Evolutionary conservation across 495 filamentous ascomycete species (phyloP).

Genomic region (Xylaria sp.): DNA sequence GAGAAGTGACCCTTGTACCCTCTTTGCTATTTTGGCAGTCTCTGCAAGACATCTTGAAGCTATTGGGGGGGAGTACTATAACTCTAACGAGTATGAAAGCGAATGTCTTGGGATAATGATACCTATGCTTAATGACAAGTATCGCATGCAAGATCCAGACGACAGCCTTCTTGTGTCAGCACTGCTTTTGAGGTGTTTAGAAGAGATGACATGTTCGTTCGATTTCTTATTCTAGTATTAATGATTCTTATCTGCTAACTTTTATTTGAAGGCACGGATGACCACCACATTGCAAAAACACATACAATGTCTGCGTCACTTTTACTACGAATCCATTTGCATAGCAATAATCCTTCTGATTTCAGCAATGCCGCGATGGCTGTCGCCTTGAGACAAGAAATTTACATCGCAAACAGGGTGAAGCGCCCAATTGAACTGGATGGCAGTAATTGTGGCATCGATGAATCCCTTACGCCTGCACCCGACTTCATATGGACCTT

Average conservation of each 20-base stretch:
- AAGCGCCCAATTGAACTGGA: constrained; percentile 3
- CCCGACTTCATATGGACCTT: constrained; percentile 2
- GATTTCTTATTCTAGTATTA: background rate
- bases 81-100: background rate
- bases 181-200: background rate
- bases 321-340: background rate
- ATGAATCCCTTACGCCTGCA: background rate
- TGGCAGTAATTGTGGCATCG: background rate
- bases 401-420: constrained; percentile 1
- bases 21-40: background rate
- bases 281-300: background rate
- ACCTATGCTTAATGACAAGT: constrained; percentile 10
- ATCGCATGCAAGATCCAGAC: background rate
- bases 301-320: background rate
- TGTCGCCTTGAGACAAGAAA: constrained; percentile 5
- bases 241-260: background rate
- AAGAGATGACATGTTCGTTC: constrained; percentile 5
- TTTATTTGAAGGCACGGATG: background rate
- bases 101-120: background rate
- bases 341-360: background rate
- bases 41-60: constrained; percentile 7
- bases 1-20: background rate
- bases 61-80: background rate
- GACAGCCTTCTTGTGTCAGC: constrained; percentile 3
- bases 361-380: constrained; percentile 1